A percentile compares a stretch with the other conserved stretches of the same genome.
These are phyloP conservation scores for Lachancea meyersii DNA, from an alignment of 805 yeast genomes.

Conservation along the genomic window DNA sequence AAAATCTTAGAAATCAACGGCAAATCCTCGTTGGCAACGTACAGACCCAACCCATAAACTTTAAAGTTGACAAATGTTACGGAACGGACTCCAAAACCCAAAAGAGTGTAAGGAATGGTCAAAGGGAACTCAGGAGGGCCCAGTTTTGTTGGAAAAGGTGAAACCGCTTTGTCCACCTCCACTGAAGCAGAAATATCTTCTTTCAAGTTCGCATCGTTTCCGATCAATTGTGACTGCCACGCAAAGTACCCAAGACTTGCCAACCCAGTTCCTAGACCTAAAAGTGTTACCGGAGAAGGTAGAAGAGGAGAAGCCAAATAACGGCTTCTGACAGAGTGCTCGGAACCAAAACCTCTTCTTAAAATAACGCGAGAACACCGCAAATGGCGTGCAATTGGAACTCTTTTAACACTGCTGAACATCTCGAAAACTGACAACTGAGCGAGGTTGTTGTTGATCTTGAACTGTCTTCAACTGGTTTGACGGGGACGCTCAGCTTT, in stretches of 20 bases:
- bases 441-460: too few relatives aligned
- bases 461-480: too few relatives aligned
- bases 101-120: slow-evolving; percentile 41
- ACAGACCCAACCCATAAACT: slow-evolving; percentile 84
- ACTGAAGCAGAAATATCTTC: slow-evolving; percentile 31
- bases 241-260: not conserved
- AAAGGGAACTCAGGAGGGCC: slow-evolving; percentile 26
- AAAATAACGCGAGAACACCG: not conserved
- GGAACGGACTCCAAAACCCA: slow-evolving; percentile 77
- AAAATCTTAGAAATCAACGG: slow-evolving; percentile 37
- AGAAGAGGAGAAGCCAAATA: not conserved
- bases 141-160: slow-evolving; percentile 39
- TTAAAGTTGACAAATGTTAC: slow-evolving; percentile 79
- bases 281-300: not conserved
- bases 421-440: not conserved
- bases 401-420: not conserved
- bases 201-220: slow-evolving; percentile 6
- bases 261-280: not conserved
- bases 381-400: not conserved
- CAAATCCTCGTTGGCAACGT: slow-evolving; percentile 58
- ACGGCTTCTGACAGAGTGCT: not conserved
- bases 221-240: not conserved
- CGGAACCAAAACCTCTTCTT: not conserved
- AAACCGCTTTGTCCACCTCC: slow-evolving; percentile 45
- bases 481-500: too few relatives aligned